Evolutionary conservation across 2,329 filamentous ascomycete species (phyloP), one percentile per base, ranked within the genome.

Genomic region (Neonectria hederae): DNA sequence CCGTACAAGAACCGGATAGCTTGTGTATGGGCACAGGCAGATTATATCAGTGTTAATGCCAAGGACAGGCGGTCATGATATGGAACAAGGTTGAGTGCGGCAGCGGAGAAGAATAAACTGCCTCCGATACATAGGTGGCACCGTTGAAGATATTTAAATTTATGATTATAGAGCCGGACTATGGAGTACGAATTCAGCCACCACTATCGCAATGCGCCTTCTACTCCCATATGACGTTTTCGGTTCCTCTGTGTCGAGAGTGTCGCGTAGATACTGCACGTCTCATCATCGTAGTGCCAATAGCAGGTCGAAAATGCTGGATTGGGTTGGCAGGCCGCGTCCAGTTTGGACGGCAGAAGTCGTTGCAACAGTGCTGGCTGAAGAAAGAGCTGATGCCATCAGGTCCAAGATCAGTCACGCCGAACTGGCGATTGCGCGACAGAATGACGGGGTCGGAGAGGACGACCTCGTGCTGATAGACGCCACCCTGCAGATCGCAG

Each of bases 371-470:
- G 61, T 82, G 79, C 30, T 74, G 68, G 51, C 69, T 71, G 69
- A 81, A 82, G 66, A 82, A 82, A 1, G 76, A 76, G 54, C 70
- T 75, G 66, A 83, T 82, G 4, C 79, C 80, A 0, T 74, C 54
- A 5, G 74, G 65, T 3, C 80, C 80, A 6, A 82, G 74, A 56
- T 82, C 80, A 1, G 79, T 77, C 22, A 77, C 74, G 21, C 80
- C 79, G 51, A 78, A 81, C 9, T 78, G 69, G n/a, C 73, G 67
- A 5, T 53, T 70, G 8, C 69, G 76, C 1, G 81, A 82, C 52
- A 82, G 65, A 60, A 82, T 80, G 57, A 79, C 80, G 0, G 80
- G 80, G 67, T 83, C 79, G 0, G 80, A 78, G 38, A 83, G 75
- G 45, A 81, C 71, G 48, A 77, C 67, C 51, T 75, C 73, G 11